A percentile compares a stretch with the other conserved stretches of the same genome.
phyloP scores from a whole-genome alignment of 2,329 filamentous ascomycete species.

The Arthrobotrys pseudoclavata region DNA sequence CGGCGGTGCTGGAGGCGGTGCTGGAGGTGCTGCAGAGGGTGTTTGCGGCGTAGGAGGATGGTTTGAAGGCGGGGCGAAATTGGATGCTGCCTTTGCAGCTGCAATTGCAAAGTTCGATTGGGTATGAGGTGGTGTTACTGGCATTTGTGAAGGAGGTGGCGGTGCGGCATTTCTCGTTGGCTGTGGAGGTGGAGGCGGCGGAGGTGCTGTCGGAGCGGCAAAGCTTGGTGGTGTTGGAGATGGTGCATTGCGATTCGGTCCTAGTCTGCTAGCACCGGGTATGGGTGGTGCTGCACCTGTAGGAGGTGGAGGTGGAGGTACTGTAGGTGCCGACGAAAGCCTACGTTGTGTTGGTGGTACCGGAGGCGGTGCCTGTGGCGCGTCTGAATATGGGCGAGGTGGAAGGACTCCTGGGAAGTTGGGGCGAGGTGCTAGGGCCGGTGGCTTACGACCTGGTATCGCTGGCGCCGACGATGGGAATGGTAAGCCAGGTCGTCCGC shows the following conservation, averaged over 20 bases:
- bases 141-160: conserved; percentile 66
- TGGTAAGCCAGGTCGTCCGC: conserved; percentile 73
- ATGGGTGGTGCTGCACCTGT: conserved; percentile 71
- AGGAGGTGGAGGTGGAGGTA: conserved; percentile 74
- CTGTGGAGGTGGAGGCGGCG: conserved; percentile 66
- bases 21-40: conserved; percentile 60
- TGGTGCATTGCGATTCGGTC: conserved; percentile 72
- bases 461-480: conserved; percentile 69
- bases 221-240: conserved; percentile 65
- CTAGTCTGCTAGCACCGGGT: conserved; percentile 71
- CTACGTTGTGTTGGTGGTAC: conserved; percentile 73
- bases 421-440: conserved; percentile 71
- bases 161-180: conserved; percentile 67
- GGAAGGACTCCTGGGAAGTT: conserved; percentile 72
- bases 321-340: conserved; percentile 73
- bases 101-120: conserved; percentile 60
- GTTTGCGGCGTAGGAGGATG: conserved; percentile 59
- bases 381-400: conserved; percentile 58
- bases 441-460: conserved; percentile 69
- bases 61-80: conserved; percentile 63
- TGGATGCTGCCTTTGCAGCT: conserved; percentile 66
- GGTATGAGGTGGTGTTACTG: conserved; percentile 64
- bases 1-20: conserved; percentile 66
- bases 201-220: conserved; percentile 66
- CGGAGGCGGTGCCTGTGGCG: conserved; percentile 70